phyloP scores from a whole-genome alignment of 257 asterid species.

The Capsicum chinense region DNA sequence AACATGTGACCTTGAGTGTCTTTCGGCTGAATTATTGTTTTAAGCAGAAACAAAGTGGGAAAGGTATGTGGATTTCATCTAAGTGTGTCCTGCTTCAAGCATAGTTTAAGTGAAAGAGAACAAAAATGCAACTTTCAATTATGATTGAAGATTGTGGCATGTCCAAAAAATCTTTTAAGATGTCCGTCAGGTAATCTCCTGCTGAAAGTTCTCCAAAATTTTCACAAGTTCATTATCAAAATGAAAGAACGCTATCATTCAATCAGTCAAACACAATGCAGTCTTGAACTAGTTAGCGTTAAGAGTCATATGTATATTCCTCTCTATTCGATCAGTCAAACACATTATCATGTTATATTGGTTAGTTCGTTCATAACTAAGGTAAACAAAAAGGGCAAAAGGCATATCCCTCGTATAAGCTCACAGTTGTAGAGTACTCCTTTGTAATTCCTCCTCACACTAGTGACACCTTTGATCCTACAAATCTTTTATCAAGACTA shows the following conservation, averaged over 20 bases:
- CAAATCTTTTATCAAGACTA: background rate
- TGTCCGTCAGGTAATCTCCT: background rate
- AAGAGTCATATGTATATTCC: background rate
- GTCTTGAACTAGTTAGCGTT: background rate
- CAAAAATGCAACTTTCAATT: background rate
- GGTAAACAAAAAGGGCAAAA: no score
- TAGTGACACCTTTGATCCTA: background rate
- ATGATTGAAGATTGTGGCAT: constrained; percentile 20
- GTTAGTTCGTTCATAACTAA: background rate
- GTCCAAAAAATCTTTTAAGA: background rate
- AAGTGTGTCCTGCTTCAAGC: background rate
- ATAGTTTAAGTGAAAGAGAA: constrained; percentile 14
- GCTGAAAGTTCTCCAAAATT: background rate
- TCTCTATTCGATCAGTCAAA: background rate
- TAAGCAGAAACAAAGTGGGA: background rate
- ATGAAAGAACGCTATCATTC: background rate
- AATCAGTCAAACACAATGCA: background rate
- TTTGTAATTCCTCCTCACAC: background rate
- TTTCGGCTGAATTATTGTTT: background rate
- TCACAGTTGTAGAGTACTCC: background rate
- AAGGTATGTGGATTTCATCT: background rate
- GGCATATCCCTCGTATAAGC: background rate
- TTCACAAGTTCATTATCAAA: background rate
- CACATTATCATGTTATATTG: background rate
- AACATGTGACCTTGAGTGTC: background rate